A percentile compares a stretch with the other conserved stretches of the same genome.
Evolutionary conservation across 2,329 filamentous ascomycete species (phyloP).

Genomic region (Lecanoromycetidae sp.): DNA sequence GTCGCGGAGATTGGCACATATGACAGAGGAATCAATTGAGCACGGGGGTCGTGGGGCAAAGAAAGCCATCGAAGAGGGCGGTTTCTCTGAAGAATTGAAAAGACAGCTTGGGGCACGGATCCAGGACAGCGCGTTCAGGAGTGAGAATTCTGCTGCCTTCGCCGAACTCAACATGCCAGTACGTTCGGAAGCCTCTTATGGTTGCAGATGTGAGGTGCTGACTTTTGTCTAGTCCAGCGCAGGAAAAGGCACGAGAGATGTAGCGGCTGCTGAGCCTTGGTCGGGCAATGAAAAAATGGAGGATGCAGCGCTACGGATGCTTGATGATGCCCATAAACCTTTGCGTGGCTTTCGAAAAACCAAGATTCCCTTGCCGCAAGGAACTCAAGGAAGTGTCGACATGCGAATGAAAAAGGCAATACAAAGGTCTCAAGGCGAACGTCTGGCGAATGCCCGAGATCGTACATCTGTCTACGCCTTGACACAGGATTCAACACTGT

Average conservation of each 20-base stretch:
- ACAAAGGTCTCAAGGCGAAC: slow-evolving; percentile 32
- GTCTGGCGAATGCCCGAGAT: slow-evolving; percentile 48
- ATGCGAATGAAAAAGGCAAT: slow-evolving; percentile 30
- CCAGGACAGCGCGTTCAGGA: slow-evolving; percentile 42
- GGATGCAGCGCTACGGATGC: slow-evolving; percentile 73
- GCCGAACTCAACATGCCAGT: slow-evolving; percentile 42
- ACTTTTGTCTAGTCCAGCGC: slow-evolving; percentile 38
- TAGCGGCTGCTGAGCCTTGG: slow-evolving; percentile 62
- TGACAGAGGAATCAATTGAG: slow-evolving; percentile 48
- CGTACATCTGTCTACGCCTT: slow-evolving; percentile 43
- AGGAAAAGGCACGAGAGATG: slow-evolving; percentile 54
- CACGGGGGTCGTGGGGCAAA: slow-evolving; percentile 42
- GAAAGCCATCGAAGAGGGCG: slow-evolving; percentile 48
- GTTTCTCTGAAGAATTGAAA: slow-evolving; percentile 51
- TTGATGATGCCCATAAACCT: slow-evolving; percentile 50
- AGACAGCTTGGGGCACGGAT: slow-evolving; percentile 47
- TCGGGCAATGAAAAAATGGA: slow-evolving; percentile 60
- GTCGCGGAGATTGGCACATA: slow-evolving; percentile 44
- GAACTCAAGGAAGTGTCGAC: slow-evolving; percentile 33
- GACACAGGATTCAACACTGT: slow-evolving; percentile 45
- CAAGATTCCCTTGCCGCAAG: slow-evolving; percentile 29
- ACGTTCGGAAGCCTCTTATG: slow-evolving; percentile 15
- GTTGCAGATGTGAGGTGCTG: neutral
- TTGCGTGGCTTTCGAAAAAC: slow-evolving; percentile 30
- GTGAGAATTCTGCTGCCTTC: slow-evolving; percentile 41